Base-by-base conservation (phyloP, 1,284 basidiomycete genomes). In the Pseudozyma sp. region DNA sequence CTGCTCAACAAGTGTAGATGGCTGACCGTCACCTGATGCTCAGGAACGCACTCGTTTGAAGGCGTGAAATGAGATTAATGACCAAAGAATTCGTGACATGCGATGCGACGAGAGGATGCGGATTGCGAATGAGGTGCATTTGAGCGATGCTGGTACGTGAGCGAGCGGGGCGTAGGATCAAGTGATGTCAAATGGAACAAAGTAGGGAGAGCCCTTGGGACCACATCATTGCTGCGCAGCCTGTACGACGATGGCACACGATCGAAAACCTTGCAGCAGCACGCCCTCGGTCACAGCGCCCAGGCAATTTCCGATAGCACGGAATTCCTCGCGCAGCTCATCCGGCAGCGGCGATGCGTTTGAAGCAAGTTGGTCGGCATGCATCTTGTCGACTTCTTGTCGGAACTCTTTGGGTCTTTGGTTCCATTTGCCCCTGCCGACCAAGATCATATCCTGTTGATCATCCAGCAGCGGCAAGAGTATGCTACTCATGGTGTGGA, bases 381-480 rank as follows among this genome's bases (percentile, higher is more conserved):
- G 54, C 70, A 77, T 68, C 7, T 19, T 35, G 14, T 68, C 72
- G 30, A 67, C 61, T 35, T 75, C 66, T 7, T 33, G 17, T 5
- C 75, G 49, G 48, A 77, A 77, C 24, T 63, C 46, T 17, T 58
- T 60, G 4, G 67, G 60, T 10, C 75, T 50, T 40, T 77, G 75
- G 39, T 55, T 61, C 49, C 68, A 54, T 30, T 78, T 78, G 7
- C 76, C 76, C 29, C 74, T 46, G 4, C 76, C 76, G 35, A 78
- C 42, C 7, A 78, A 37, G 13, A 78, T 42, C 65, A 78, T 57
- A 39, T 78, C 76, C 29, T 42, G 47, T 10, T 48, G 55, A 37
- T 53, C 53, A 24, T 71, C 65, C 4, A 67, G 39, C 10, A 77
- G 39, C 1, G 67, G 63, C 1, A 63, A 39, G 4, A 73, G 52